phyloP scores from a whole-genome alignment of 129 eudicot species.

The Flaveria bidentis region DNA sequence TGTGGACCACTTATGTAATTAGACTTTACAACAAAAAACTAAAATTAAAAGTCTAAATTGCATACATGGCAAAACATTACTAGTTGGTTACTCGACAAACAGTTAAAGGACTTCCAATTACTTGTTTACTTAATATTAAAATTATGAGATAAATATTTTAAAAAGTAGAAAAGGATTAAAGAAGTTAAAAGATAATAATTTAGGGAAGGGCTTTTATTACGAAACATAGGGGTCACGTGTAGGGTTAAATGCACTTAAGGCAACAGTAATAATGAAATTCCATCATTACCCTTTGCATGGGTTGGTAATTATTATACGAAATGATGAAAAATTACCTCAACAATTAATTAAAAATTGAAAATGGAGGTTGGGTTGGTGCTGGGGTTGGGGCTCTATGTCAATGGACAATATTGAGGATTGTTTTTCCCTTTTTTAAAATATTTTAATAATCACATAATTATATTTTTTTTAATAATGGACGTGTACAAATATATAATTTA shows the following conservation, averaged over 20 bases:
- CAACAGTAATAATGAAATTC: slow-evolving; percentile 44
- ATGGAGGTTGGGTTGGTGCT: slow-evolving; percentile 35
- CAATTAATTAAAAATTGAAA: slow-evolving; percentile 34
- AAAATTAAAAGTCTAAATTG: too few relatives aligned
- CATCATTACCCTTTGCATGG: slow-evolving; percentile 53
- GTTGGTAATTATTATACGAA: slow-evolving; percentile 46
- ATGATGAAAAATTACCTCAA: slow-evolving; percentile 39
- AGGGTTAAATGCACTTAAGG: slow-evolving; percentile 50
- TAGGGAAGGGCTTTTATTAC: slow-evolving; percentile 42
- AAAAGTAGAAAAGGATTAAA: slow-evolving; percentile 23
- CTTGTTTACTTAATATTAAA: neutral
- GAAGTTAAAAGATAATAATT: slow-evolving; percentile 31
- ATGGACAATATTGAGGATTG: slow-evolving; percentile 12
- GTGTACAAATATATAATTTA: too few relatives aligned
- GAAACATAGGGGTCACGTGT: slow-evolving; percentile 53
- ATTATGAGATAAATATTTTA: neutral
- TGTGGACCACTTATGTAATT: too few relatives aligned
- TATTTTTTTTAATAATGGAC: too few relatives aligned
- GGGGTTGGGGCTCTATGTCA: slow-evolving; percentile 48
- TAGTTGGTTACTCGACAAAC: neutral
- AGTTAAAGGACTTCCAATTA: neutral
- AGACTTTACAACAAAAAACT: too few relatives aligned
- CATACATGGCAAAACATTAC: neutral
- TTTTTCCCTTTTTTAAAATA: neutral
- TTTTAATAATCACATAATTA: neutral